A percentile compares a stretch with the other conserved stretches of the same genome.
Evolutionary conservation across 139 green algal genomes (phyloP).

Genomic region (Yamagishiella unicocca): DNA sequence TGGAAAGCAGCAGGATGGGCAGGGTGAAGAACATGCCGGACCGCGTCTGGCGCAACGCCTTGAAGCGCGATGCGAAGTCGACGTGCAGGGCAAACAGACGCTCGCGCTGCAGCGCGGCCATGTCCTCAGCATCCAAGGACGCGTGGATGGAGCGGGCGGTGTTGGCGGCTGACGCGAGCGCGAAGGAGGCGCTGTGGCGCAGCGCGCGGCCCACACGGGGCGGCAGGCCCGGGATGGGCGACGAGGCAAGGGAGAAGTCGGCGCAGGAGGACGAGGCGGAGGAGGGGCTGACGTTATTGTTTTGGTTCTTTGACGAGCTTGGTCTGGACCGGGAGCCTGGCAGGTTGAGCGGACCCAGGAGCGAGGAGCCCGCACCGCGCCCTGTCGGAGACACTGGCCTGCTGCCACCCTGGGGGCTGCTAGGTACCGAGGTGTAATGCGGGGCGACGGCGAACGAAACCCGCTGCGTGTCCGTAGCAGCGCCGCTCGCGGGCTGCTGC

Average conservation of each 20-base stretch:
- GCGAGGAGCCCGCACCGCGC: too few relatives aligned
- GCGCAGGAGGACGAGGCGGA: background rate
- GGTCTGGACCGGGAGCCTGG: background rate
- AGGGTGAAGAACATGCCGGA: conserved; percentile 70
- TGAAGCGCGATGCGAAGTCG: conserved; percentile 30
- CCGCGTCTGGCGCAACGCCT: conserved; percentile 39
- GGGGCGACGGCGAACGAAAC: conserved; percentile 17
- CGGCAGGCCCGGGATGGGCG: conserved; percentile 16
- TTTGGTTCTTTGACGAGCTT: too few relatives aligned
- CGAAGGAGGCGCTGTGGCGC: background rate
- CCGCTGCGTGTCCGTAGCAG: background rate
- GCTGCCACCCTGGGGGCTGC: background rate
- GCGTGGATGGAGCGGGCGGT: conserved; percentile 38
- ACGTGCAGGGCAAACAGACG: conserved; percentile 58
- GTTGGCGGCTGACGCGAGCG: conserved; percentile 33
- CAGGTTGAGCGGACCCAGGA: conserved; percentile 30
- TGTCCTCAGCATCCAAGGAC: conserved; percentile 28
- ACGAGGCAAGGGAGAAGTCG: background rate
- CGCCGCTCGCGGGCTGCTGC: background rate
- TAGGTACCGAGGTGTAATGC: background rate
- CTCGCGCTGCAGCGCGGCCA: conserved; percentile 44
- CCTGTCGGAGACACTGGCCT: background rate
- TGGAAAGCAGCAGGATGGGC: conserved; percentile 61
- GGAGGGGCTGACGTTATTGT: too few relatives aligned
- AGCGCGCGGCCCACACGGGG: conserved; percentile 16